Evolutionary conservation across 495 filamentous ascomycete genomes (phyloP).

Genomic region (Aspergillus steynii): DNA sequence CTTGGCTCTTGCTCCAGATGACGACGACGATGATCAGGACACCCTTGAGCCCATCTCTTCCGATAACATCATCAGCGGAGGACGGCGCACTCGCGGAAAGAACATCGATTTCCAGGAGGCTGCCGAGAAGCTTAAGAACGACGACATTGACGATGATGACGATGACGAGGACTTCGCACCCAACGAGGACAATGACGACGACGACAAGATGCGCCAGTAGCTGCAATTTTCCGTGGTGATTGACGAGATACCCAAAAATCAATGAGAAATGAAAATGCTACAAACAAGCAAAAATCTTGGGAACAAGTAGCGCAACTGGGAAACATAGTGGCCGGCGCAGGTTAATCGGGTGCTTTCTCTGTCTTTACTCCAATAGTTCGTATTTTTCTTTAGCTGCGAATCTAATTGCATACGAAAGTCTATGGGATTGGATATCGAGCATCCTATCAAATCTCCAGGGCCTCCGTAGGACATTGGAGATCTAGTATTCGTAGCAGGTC

Average conservation of each 20-base stretch:
- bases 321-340: slow-evolving; percentile 9
- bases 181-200: slow-evolving; percentile 30
- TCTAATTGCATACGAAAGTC: background rate
- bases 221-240: background rate
- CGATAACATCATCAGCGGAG: slow-evolving; percentile 76
- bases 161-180: slow-evolving; percentile 65
- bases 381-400: slow-evolving; percentile 3
- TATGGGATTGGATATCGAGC: background rate
- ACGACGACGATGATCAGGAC: slow-evolving; percentile 73
- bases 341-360: slow-evolving; percentile 16
- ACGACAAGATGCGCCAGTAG: slow-evolving; percentile 49
- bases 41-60: slow-evolving; percentile 88
- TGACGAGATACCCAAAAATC: background rate
- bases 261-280: slow-evolving; percentile 2
- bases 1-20: slow-evolving; percentile 32
- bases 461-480: too few relatives aligned
- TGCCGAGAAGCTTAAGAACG: slow-evolving; percentile 56
- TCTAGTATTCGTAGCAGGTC: too few relatives aligned
- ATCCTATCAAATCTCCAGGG: too few relatives aligned
- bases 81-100: slow-evolving; percentile 84
- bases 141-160: slow-evolving; percentile 69
- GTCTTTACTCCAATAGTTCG: slow-evolving; percentile 3
- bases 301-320: background rate
- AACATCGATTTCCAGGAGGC: slow-evolving; percentile 81
- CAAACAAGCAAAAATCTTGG: background rate